phyloP scores from a whole-genome alignment of 2,329 filamentous ascomycete genomes.

The Talaromyces albobiverticillius region DNA sequence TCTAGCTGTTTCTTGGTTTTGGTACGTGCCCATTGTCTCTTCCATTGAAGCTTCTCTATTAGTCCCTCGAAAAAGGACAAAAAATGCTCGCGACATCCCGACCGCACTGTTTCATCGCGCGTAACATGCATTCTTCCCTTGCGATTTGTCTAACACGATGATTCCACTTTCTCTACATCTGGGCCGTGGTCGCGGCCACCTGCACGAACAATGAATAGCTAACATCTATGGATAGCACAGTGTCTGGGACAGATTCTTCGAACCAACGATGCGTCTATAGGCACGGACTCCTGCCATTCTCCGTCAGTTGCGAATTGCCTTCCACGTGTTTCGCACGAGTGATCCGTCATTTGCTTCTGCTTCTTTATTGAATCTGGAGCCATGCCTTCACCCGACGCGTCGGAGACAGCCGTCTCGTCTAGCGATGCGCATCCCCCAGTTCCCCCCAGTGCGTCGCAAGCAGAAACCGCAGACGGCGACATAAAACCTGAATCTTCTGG shows the following conservation, averaged over 20 bases:
- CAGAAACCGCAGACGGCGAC: constrained; percentile 20
- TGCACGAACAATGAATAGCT: background rate
- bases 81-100: background rate
- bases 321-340: constrained; percentile 22
- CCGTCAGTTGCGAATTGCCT: constrained; percentile 22
- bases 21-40: constrained; percentile 12
- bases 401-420: constrained; percentile 23
- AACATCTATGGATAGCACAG: constrained; percentile 1
- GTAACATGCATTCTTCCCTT: constrained; percentile 16
- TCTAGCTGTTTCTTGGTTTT: constrained; percentile 11
- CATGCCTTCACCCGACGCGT: constrained; percentile 37
- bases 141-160: background rate
- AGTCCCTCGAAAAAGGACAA: background rate
- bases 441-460: constrained; percentile 25
- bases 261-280: constrained; percentile 33
- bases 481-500: constrained; percentile 23
- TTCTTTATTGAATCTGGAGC: constrained; percentile 8
- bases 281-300: constrained; percentile 21
- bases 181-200: background rate
- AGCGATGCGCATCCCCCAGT: constrained; percentile 21
- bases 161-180: background rate
- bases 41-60: background rate
- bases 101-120: constrained; percentile 11
- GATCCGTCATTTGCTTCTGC: constrained; percentile 15
- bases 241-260: background rate